phyloP scores from a whole-genome alignment of 768 basidiomycete species.

The Tricholoma matsutake region DNA sequence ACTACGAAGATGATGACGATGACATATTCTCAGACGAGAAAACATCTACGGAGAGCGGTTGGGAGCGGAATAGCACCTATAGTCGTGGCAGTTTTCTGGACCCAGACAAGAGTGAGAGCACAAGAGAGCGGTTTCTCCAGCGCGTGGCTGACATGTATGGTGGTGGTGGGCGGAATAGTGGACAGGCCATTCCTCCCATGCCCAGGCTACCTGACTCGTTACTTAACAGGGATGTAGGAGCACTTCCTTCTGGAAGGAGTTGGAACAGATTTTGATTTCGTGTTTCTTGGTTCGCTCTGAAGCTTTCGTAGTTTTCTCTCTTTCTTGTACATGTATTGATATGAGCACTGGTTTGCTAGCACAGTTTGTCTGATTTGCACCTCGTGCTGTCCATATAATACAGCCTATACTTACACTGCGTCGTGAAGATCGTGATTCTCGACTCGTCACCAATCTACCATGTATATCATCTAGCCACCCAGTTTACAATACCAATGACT shows the following conservation, averaged over 20 bases:
- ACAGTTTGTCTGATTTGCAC: background rate
- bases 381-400: background rate
- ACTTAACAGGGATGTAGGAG: slow-evolving; percentile 9
- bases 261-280: slow-evolving; percentile 29
- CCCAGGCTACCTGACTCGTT: slow-evolving; percentile 39
- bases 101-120: slow-evolving; percentile 46
- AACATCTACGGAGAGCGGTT: slow-evolving; percentile 23
- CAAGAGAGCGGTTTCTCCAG: slow-evolving; percentile 46
- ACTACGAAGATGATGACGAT: slow-evolving; percentile 13
- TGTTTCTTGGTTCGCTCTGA: background rate
- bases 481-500: too few relatives aligned
- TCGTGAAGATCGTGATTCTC: too few relatives aligned
- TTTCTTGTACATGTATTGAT: background rate
- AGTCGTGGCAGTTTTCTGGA: slow-evolving; percentile 54
- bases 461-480: too few relatives aligned
- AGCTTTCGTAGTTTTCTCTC: background rate
- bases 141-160: slow-evolving; percentile 54
- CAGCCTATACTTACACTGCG: too few relatives aligned
- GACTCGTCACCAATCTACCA: too few relatives aligned
- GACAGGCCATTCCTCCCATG: slow-evolving; percentile 38
- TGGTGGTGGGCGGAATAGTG: slow-evolving; percentile 27
- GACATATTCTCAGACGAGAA: slow-evolving; percentile 17
- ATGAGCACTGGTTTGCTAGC: background rate
- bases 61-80: slow-evolving; percentile 39
- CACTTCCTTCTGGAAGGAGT: slow-evolving; percentile 18